phyloP scores from a whole-genome alignment of 2,329 filamentous ascomycete species.

The Leptographium flavum region DNA sequence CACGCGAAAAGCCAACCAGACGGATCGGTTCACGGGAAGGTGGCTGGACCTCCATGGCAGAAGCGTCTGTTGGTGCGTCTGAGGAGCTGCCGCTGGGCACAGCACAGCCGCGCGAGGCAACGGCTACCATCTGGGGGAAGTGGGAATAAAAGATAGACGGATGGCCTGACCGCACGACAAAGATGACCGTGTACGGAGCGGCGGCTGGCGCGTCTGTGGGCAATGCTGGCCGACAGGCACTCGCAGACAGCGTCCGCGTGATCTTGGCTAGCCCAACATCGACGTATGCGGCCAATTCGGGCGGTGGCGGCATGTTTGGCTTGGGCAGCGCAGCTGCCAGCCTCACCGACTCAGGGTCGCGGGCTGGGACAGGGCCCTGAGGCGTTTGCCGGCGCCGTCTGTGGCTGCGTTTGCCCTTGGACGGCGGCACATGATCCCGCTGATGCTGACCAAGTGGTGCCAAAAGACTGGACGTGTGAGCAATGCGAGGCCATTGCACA shows the following conservation, averaged over 20 bases:
- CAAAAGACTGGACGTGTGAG: constrained; percentile 34
- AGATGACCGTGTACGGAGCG: constrained; percentile 34
- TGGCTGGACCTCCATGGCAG: background rate
- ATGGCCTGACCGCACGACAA: constrained; percentile 43
- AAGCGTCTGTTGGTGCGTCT: background rate
- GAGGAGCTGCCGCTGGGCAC: background rate
- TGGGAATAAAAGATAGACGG: constrained; percentile 45
- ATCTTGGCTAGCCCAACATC: constrained; percentile 53
- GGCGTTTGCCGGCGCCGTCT: constrained; percentile 30
- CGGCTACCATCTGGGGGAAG: constrained; percentile 32
- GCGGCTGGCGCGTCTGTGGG: background rate
- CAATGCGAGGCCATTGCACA: background rate
- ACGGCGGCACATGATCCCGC: constrained; percentile 34
- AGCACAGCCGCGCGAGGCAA: constrained; percentile 22
- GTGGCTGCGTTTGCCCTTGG: constrained; percentile 41
- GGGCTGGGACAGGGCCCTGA: constrained; percentile 3
- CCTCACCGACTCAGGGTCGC: too few relatives aligned
- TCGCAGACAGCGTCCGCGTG: constrained; percentile 39
- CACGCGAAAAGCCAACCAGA: constrained; percentile 48
- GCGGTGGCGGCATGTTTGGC: constrained; percentile 20
- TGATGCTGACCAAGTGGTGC: constrained; percentile 50
- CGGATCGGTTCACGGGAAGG: constrained; percentile 25
- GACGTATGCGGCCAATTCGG: constrained; percentile 41
- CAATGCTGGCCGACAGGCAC: background rate
- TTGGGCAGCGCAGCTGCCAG: background rate